Conservation (phyloP, 352 stramenopile species). For the Phytopythium boreale region DNA sequence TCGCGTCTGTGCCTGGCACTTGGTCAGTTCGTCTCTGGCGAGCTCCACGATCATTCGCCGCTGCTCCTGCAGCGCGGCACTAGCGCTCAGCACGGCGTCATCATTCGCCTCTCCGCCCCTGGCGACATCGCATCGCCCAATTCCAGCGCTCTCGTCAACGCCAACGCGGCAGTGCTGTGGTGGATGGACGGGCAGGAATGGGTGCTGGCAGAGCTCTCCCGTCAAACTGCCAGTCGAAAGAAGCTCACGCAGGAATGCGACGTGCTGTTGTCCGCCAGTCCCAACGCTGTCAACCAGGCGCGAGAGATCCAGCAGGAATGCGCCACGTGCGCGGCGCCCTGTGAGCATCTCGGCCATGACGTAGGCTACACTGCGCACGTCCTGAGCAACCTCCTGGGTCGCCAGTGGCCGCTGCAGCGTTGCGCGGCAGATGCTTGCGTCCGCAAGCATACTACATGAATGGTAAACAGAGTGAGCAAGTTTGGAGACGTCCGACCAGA, state of each 20-base stretch:
- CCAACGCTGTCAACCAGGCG: constrained; percentile 25
- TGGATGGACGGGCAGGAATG: constrained; percentile 13
- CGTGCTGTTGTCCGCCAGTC: constrained; percentile 17
- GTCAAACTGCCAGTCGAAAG: constrained; percentile 17
- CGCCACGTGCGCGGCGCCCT: constrained; percentile 28
- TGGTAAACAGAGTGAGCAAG: neutral
- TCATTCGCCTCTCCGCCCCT: neutral
- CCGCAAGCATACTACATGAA: constrained; percentile 22
- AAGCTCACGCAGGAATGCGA: constrained; percentile 28
- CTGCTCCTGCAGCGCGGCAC: constrained; percentile 18
- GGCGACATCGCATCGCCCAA: too few relatives aligned
- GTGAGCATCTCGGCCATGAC: constrained; percentile 65
- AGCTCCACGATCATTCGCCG: constrained; percentile 27
- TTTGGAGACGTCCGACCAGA: neutral
- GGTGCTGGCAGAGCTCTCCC: constrained; percentile 8
- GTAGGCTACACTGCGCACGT: constrained; percentile 54
- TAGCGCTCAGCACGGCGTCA: neutral
- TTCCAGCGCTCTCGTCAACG: neutral
- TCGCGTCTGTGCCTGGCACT: constrained; percentile 33
- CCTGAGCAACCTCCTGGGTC: constrained; percentile 18
- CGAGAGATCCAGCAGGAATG: constrained; percentile 24
- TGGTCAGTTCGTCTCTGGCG: constrained; percentile 37
- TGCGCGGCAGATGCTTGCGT: constrained; percentile 26
- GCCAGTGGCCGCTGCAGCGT: constrained; percentile 17
- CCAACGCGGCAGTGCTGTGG: neutral